Evolutionary conservation across 2,329 filamentous ascomycete genomes (phyloP), one percentile per base, ranked within the genome.

Genomic region (Penicillium sp.): DNA sequence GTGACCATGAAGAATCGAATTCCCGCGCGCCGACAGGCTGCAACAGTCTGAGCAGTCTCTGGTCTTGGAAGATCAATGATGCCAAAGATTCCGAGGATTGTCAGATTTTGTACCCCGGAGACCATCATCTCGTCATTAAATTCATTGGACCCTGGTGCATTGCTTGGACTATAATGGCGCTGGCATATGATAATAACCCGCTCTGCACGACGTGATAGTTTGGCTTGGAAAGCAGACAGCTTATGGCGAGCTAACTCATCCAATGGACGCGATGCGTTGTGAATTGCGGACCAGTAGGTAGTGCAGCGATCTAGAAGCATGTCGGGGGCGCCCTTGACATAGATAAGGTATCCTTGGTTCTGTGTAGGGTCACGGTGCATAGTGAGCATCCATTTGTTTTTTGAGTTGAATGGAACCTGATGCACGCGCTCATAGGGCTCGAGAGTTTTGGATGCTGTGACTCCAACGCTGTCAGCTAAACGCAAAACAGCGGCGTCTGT

Each of bases 351-450:
- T 12, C 28, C 34, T n/a, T 13, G 10, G 4, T 42, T 41, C 8
- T 22, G 63, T 64, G 18, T 65, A 56, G 47, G 52, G 48, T 57
- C 45, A 40, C 48, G 42, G 39, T 50, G 48, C 42, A 82, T 72
- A 20, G 78, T 75, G 35, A 89, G 76, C 77, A 87, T 88, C 62
- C 80, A 88, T 61, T 89, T 89, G 66, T 88, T 88, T 67, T 86
- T 85, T 60, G 81, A 85, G 65, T 88, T 89, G 65, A 89, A 89
- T 0, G 82, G 79, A 14, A 85, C 69, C 39, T 84, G 79, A 51
- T 80, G 86, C 2, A 78, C 73, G 37, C 76, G 79, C 28, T 74
- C 72, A 79, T 81, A 86, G 45, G 72, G 15, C 2, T 46, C 70
- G 9, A 72, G 66, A 8, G 77, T 73, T 6, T 80, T 66, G 30